Conservation (phyloP, 768 basidiomycete genomes). For the Dioszegia crocea region DNA sequence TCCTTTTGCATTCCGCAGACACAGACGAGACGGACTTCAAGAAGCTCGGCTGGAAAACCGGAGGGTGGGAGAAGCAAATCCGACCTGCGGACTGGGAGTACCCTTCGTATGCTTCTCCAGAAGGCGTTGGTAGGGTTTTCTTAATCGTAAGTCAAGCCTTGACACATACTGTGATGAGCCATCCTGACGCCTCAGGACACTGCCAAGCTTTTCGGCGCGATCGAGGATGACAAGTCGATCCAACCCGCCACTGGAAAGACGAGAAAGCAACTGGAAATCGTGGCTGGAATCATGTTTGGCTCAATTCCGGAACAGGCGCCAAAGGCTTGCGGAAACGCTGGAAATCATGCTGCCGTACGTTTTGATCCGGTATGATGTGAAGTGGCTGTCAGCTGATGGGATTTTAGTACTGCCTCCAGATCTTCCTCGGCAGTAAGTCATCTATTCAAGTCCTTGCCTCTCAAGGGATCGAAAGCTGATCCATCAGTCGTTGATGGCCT, state of each 20-base stretch:
- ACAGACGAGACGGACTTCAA: slow-evolving; percentile 14
- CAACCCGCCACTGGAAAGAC: slow-evolving; percentile 7
- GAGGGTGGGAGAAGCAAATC: slow-evolving; percentile 15
- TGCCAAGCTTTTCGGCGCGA: slow-evolving; percentile 31
- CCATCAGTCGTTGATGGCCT: slow-evolving; percentile 22
- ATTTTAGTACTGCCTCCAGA: slow-evolving; percentile 32
- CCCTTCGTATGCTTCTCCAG: slow-evolving; percentile 27
- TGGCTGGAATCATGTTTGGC: slow-evolving; percentile 28
- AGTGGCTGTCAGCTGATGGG: background rate
- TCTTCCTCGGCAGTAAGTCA: slow-evolving; percentile 36
- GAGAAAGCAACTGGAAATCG: slow-evolving; percentile 18
- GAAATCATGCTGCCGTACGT: slow-evolving; percentile 43
- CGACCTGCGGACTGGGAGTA: slow-evolving; percentile 29
- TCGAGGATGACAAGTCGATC: slow-evolving; percentile 20
- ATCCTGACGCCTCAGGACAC: slow-evolving; percentile 30
- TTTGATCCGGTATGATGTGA: background rate
- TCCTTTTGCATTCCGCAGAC: slow-evolving; percentile 35
- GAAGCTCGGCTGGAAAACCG: slow-evolving; percentile 28
- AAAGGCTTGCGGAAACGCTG: slow-evolving; percentile 36
- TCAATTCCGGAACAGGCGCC: slow-evolving; percentile 7
- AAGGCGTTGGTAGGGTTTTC: slow-evolving; percentile 27
- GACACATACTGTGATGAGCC: background rate
- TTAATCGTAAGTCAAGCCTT: slow-evolving; percentile 32
- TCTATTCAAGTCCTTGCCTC: background rate
- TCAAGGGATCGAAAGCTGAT: slow-evolving; percentile 7